Evolutionary conservation across 1,139 yeast species (phyloP), one percentile per base, ranked within the genome.

Genomic region (Pichia inconspicua): DNA sequence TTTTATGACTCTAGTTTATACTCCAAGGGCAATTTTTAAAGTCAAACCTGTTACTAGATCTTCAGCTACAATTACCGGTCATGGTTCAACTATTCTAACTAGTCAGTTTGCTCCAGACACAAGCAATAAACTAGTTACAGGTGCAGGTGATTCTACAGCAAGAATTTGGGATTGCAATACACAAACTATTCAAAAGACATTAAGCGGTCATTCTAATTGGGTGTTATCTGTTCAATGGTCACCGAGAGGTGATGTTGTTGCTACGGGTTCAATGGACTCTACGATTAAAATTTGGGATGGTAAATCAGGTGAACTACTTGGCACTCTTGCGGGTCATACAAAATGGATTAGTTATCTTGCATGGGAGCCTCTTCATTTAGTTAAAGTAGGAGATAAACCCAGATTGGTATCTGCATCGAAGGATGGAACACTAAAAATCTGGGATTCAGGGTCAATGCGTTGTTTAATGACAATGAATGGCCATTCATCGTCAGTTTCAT

Each of bases 71-170:
- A 90, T 92, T 49, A 80, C 96, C 1, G 98, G 98, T 6, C 99
- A 92, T 63, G 96, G 96, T 1, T 79, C 96, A 5, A 90, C 97
- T 0, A 88, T 92, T 52, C 72, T 92, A 56, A 87, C 96, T 51
- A 84, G 94, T 44, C 92, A 86, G 56, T 92, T 94, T 73, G 95
- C 98, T 1, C 98, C 98, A 34, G 77, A 85, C 60, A 83, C 92
- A 39, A 80, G 94, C 14, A 76, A 92, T 5, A 72, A 90, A 56
- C 81, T 92, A 84, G 94, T 88, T 43, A 84, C 97, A 0, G 99
- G 98, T 42, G 89, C 97, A 9, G 99, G 99, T 42, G 99, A 92
- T 65, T 80, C 85, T 41, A 90, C 97, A n/a, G 97, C 97, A 4
- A 74, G 97, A 62, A 79, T 92, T 46, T 92, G 99, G 99, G 97